These are phyloP conservation scores for Houttuynia cordata DNA, from an alignment of 164 flowering plant genomes.

Conservation along the genomic window DNA sequence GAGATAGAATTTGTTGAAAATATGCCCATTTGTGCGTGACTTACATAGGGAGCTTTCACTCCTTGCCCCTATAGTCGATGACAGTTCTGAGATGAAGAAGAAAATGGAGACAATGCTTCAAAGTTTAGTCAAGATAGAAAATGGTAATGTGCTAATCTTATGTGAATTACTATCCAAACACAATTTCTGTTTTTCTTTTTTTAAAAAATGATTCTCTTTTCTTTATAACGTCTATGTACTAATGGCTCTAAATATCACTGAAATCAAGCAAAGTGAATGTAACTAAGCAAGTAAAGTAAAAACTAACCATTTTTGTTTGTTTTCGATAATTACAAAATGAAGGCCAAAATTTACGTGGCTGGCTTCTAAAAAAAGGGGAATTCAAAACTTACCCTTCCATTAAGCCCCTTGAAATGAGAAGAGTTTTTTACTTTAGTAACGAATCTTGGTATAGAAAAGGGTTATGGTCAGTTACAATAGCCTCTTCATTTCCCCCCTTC, in stretches of 20 bases:
- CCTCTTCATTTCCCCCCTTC: too few relatives aligned
- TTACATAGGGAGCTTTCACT: constrained; percentile 73
- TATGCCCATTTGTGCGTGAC: constrained; percentile 75
- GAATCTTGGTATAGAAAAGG: too few relatives aligned
- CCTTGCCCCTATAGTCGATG: constrained; percentile 73
- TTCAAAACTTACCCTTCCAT: too few relatives aligned
- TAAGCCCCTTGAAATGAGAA: too few relatives aligned
- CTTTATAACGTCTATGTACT: background rate
- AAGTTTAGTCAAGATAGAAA: constrained; percentile 87
- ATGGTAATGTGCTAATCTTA: constrained; percentile 35
- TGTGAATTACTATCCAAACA: too few relatives aligned
- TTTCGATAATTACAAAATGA: too few relatives aligned
- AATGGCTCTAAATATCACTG: background rate
- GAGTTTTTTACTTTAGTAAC: too few relatives aligned
- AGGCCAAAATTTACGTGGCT: background rate
- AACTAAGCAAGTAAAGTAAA: too few relatives aligned
- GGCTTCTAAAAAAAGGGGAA: too few relatives aligned
- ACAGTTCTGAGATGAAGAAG: constrained; percentile 60
- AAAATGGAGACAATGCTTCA: constrained; percentile 98
- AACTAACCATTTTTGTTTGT: too few relatives aligned
- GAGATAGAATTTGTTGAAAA: constrained; percentile 69
- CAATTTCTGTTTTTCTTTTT: too few relatives aligned
- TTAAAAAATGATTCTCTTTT: background rate
- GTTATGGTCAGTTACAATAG: too few relatives aligned
- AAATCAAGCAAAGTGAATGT: background rate